Base-by-base conservation (phyloP, 2,329 filamentous ascomycete genomes). In the Xylaria sp. region DNA sequence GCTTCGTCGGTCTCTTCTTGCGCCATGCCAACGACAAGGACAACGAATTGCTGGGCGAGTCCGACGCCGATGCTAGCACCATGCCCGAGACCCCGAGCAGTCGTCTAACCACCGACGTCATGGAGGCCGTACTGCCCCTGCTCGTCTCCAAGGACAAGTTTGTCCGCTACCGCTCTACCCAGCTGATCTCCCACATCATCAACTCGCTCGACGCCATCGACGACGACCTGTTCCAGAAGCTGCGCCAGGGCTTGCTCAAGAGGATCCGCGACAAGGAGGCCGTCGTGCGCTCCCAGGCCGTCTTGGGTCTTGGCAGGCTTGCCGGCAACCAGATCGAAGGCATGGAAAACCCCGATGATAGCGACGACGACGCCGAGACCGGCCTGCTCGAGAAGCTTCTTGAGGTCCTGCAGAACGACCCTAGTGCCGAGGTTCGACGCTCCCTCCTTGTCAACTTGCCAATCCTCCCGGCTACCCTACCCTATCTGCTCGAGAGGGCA, bases 191-290 rank as follows among this genome's bases (percentile, higher is more conserved):
- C 1, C 93, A 97, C 78, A 90, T 98, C 71, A 91, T 99, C 82
- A 97, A 97, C 82, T 96, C 92, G 13, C 86, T 99, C 32, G 93
- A 97, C 71, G 91, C 93, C 1, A 93, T 98, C 75, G 96, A 98
- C 76, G 94, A 97, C 78, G 93, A 96, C 58, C 82, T 98, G 12
- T 99, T 97, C 79, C 90, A 94, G 75, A 88, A 93, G 68, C 85
- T 98, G 69, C 89, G 93, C 62, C 87, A 93, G 63, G 92, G 91
- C 0, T 84, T 99, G 46, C 83, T 97, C 54, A 97, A 92, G 81
- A 88, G 96, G 41, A 91, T 98, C 60, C 90, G 94, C 73, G 96
- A 99, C 82, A 98, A 98, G 81, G 96, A 99, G 79, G 89, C 94
- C 7, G 92, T 94, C 79, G 94, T 99, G 9, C 90, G 96, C 69